These are phyloP conservation scores for Porcisia hertigi DNA, from an alignment of 208 protist species.

Conservation along the genomic window DNA sequence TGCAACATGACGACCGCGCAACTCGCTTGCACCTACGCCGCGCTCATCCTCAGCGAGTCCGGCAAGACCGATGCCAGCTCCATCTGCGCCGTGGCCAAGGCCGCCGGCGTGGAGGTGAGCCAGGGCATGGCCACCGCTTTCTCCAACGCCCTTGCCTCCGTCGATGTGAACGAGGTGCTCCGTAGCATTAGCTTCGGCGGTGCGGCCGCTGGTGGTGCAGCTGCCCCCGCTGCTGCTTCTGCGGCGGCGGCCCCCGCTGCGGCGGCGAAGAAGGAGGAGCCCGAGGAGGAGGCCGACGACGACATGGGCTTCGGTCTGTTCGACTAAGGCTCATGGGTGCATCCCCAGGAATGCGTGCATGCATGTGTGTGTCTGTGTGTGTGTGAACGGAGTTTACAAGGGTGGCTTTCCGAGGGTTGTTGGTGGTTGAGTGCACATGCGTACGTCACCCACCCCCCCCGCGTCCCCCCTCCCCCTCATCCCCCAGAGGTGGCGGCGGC, in stretches of 20 bases:
- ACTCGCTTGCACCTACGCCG: slow-evolving; percentile 95
- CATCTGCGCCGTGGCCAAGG: slow-evolving; percentile 72
- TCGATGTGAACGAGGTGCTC: slow-evolving; percentile 68
- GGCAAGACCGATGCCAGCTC: slow-evolving; percentile 76
- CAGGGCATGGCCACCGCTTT: slow-evolving; percentile 75
- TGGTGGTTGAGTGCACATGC: too few species aligned
- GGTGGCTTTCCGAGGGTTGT: too few species aligned
- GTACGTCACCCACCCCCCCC: too few species aligned
- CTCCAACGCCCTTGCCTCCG: slow-evolving; percentile 50
- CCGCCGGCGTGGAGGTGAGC: slow-evolving; percentile 78
- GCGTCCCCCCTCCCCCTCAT: too few species aligned
- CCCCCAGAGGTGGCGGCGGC: too few species aligned
- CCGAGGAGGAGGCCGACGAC: slow-evolving; percentile 84
- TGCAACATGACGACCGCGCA: slow-evolving; percentile 50
- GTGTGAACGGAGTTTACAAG: not conserved
- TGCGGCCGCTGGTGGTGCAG: slow-evolving; percentile 40
- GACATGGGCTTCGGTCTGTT: slow-evolving; percentile 91
- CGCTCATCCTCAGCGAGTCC: slow-evolving; percentile 93
- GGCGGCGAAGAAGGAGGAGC: slow-evolving; percentile 59
- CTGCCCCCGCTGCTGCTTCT: slow-evolving; percentile 22
- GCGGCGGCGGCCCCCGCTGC: slow-evolving; percentile 47
- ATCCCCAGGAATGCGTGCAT: not conserved
- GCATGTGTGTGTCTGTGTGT: not conserved
- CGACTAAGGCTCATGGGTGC: slow-evolving; percentile 60
- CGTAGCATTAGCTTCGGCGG: slow-evolving; percentile 77